These are phyloP conservation scores for Backusella circina DNA, from an alignment of 192 early-diverging fungal species.

Conservation along the genomic window DNA sequence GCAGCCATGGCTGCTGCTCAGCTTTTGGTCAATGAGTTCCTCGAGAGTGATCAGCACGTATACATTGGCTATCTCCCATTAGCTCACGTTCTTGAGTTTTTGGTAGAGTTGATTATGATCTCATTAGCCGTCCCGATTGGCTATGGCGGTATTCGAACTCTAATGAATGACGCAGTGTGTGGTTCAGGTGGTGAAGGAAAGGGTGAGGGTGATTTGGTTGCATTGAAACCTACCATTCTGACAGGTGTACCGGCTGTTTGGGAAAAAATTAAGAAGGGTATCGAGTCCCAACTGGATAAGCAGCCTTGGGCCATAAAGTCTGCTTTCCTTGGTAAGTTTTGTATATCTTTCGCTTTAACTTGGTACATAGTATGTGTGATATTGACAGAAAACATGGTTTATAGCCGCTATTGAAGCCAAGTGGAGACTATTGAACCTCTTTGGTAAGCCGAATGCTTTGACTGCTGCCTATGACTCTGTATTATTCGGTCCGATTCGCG, in stretches of 20 bases:
- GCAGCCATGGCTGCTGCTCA: slow-evolving; percentile 50
- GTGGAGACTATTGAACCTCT: slow-evolving; percentile 35
- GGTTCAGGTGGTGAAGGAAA: slow-evolving; percentile 35
- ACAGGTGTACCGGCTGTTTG: slow-evolving; percentile 86
- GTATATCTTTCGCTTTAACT: background rate
- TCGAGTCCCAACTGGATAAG: slow-evolving; percentile 55
- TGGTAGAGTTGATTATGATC: slow-evolving; percentile 70
- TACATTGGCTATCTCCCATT: slow-evolving; percentile 59
- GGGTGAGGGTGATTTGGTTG: slow-evolving; percentile 65
- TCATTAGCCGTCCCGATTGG: slow-evolving; percentile 55
- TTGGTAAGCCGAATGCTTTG: slow-evolving; percentile 45
- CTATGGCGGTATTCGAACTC: slow-evolving; percentile 64
- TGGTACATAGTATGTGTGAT: background rate
- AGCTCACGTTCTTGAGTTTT: slow-evolving; percentile 83
- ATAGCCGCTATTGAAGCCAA: slow-evolving; percentile 56
- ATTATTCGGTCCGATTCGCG: slow-evolving; percentile 59
- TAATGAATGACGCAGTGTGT: slow-evolving; percentile 63
- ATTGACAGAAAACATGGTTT: background rate
- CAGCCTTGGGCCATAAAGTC: slow-evolving; percentile 28
- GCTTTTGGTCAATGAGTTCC: slow-evolving; percentile 15
- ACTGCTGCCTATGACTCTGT: slow-evolving; percentile 50
- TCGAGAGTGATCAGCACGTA: slow-evolving; percentile 30
- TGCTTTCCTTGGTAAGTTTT: slow-evolving; percentile 47
- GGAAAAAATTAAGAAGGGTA: slow-evolving; percentile 83
- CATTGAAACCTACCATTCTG: slow-evolving; percentile 70